Percentiles rank a stretch among this genome's conserved stretches.
Conservation (phyloP, 768 basidiomycete species). For the Mycena vulgaris region DNA sequence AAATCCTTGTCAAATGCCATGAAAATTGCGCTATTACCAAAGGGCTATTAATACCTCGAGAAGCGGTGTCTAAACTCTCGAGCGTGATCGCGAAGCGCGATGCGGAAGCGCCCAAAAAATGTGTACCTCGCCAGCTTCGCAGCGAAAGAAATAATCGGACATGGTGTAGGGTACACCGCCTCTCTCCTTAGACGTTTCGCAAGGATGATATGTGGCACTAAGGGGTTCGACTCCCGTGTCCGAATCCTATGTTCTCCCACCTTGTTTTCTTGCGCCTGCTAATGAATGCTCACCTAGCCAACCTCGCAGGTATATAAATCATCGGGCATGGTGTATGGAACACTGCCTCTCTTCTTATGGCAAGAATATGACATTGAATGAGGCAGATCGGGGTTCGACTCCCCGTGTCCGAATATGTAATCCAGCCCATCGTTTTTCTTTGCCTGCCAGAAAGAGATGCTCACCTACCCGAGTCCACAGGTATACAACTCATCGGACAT, state of each 20-base stretch:
- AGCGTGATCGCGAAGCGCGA: no score
- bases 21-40: no score
- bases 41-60: no score
- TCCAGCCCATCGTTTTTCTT: no score
- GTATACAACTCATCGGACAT: no score
- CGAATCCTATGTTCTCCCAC: not conserved
- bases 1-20: no score
- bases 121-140: not conserved
- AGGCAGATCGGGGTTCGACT: conserved; percentile 5
- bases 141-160: not conserved
- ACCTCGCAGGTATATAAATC: not conserved
- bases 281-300: not conserved
- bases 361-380: not conserved
- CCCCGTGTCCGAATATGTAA: not conserved
- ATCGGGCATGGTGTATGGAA: conserved; percentile 2
- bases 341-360: not conserved
- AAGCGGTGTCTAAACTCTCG: no score
- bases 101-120: no score
- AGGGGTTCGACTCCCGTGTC: not conserved
- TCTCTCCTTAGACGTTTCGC: not conserved
- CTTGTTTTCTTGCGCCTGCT: no score
- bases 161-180: conserved; percentile 6
- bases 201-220: not conserved
- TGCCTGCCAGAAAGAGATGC: no score
- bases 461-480: no score